Evolutionary conservation across 2,329 filamentous ascomycete species (phyloP), one percentile per base, ranked within the genome.

Genomic region (Ceratocystis cubensis): DNA sequence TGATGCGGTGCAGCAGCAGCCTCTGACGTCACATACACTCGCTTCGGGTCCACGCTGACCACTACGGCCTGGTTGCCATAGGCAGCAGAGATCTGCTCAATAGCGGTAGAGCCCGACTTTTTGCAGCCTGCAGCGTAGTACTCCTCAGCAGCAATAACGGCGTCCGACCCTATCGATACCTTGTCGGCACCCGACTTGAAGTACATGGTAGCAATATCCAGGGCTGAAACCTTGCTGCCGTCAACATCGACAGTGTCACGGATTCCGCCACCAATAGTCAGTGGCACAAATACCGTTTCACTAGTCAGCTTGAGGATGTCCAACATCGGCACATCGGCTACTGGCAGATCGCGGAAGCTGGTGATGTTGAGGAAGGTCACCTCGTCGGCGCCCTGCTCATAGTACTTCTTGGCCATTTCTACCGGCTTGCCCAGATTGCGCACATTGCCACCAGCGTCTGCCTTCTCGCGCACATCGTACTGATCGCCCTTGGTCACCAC

Each of bases 401-500:
- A 99, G 80, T 99, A 99, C 72, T 84, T 86, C 76, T 85, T 85
- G 7, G 94, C 94, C 84, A 99, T 89, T 70, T 96, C 91, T 62
- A 99, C 92, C 1, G 94, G 94, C 77, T 99, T 99, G 70, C 94
- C 94, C 2, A 99, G 82, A 75, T 99, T 99, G 70, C 94, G 86
- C 45, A 99, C 92, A 71, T 74, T 74, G 66, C 83, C 80, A 65
- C 83, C 80, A 67, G 80, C 79, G 15, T 78, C 80, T 25, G 80
- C 79, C 77, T 96, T 96, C 73, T 97, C 94, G 41, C 94, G 89
- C 5, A 99, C 94, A 73, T 99, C 94, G 78, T 99, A 99, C 76
- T 97, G 93, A 76, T 99, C 94, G 67, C 94, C 94, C 77, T 99
- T 99, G 15, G 94, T 99, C 46, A 99, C 94, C 0, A 99, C 94